phyloP scores from a whole-genome alignment of 192 early-diverging fungal genomes.

The Chytriomyces hyalinus region DNA sequence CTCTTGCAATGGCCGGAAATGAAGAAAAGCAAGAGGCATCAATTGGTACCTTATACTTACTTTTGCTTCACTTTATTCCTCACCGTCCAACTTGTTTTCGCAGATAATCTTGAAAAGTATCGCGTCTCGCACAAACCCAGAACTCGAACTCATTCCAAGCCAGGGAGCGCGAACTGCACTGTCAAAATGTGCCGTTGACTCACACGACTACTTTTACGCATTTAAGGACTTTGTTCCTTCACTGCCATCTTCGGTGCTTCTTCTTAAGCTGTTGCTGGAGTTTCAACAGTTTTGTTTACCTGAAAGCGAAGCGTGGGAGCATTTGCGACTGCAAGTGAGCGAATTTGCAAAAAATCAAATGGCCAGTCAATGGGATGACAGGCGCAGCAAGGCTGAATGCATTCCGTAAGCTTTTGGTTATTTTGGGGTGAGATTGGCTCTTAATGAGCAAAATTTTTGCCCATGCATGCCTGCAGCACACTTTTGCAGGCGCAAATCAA shows the following conservation, averaged over 20 bases:
- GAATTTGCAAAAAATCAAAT: slow-evolving; percentile 13
- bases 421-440: neutral
- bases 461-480: neutral
- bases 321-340: slow-evolving; percentile 2
- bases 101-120: slow-evolving; percentile 10
- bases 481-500: slow-evolving; percentile 14
- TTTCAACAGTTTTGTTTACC: neutral
- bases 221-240: slow-evolving; percentile 28
- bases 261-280: slow-evolving; percentile 16
- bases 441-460: neutral
- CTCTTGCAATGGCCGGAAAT: slow-evolving; percentile 21
- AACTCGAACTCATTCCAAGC: slow-evolving; percentile 5
- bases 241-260: slow-evolving; percentile 14
- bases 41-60: neutral
- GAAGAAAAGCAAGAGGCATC: neutral
- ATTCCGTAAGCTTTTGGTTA: neutral
- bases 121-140: slow-evolving; percentile 23
- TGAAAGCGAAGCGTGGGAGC: neutral
- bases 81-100: neutral
- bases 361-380: slow-evolving; percentile 5
- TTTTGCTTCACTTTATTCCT: neutral
- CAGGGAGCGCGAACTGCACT: neutral
- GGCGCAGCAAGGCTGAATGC: neutral
- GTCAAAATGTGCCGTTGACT: slow-evolving; percentile 5
- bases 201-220: slow-evolving; percentile 27